Conservation (phyloP, 2,329 filamentous ascomycete genomes). For the Aspergillus thermomutatus region DNA sequence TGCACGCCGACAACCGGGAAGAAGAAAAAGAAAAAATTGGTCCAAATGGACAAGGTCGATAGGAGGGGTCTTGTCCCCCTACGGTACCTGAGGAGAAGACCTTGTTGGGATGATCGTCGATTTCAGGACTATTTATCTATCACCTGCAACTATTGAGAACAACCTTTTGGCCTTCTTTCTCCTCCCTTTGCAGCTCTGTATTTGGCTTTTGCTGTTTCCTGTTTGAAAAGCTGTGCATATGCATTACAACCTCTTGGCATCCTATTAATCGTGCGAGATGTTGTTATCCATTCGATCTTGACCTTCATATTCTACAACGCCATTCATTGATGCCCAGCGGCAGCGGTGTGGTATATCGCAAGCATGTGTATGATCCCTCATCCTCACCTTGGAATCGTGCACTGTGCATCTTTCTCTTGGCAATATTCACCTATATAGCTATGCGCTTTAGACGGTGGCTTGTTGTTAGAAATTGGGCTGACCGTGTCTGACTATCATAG, state of each 20-base stretch:
- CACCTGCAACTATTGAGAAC: neutral
- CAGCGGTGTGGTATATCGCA: neutral
- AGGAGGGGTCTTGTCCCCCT: neutral
- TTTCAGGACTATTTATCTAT: neutral
- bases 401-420: neutral
- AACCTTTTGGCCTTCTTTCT: neutral
- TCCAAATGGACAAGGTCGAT: neutral
- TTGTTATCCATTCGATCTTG: neutral
- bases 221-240: neutral
- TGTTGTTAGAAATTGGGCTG: neutral
- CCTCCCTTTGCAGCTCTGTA: neutral
- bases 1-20: neutral
- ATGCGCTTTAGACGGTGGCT: neutral
- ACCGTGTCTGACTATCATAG: constrained; percentile 4
- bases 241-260: neutral
- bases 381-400: neutral
- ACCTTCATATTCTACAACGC: neutral
- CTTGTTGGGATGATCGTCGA: neutral
- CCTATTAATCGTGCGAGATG: neutral
- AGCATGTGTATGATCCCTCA: constrained; percentile 8
- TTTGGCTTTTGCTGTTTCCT: neutral
- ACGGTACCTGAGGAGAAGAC: neutral
- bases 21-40: neutral
- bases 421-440: neutral
- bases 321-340: neutral